Evolutionary conservation across 1,139 yeast genomes (phyloP), one percentile per base, ranked within the genome.

Genomic region (Suhomyces wounanorum): DNA sequence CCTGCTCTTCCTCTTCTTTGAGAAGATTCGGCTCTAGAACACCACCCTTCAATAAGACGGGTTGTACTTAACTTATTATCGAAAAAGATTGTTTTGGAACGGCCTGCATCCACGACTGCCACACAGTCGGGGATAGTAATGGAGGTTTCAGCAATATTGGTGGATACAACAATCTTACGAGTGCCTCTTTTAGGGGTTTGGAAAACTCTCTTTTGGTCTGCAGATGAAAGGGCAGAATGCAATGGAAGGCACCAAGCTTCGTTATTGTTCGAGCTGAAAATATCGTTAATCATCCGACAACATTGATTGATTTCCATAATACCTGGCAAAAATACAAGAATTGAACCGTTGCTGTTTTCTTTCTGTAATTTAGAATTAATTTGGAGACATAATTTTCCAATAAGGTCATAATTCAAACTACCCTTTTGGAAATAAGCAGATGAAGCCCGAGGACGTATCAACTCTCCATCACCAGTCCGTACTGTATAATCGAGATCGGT

Each of bases 1-100:
- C 99, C 99, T n/a, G 98, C 95, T 75, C 99, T 89, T 65, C 99
- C 99, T 64, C 97, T 78, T 69, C 99, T 81, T 68, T 94, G 99
- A 40, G 84, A 82, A n/a, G 87, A 85, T 62, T 96, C 97, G 0
- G 98, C 97, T 56, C 81, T 81, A 0, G 98, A 92, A 35, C 92
- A 90, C 91, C 96, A 92, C 3, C 80, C 77, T 62, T 92, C 98
- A 3, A 85, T 76, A 41, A 94, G 75, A 53, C 81, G 82, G 0
- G 96, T 85, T 3, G 91, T 79, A 58, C 88, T 87, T 14, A 84
- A 74, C 37, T 71, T 74, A 0, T 89, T 62, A 60, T 89, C 94
- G 62, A 84, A 94, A 40, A 81, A 79, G 62, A 89, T 81, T 16
- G 85, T 83, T 62, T 94, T 94, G 3, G 89, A 92, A 49, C 92